Evolutionary conservation across 2,329 filamentous ascomycete genomes (phyloP).

Genomic region (Trichophyton benhamiae): DNA sequence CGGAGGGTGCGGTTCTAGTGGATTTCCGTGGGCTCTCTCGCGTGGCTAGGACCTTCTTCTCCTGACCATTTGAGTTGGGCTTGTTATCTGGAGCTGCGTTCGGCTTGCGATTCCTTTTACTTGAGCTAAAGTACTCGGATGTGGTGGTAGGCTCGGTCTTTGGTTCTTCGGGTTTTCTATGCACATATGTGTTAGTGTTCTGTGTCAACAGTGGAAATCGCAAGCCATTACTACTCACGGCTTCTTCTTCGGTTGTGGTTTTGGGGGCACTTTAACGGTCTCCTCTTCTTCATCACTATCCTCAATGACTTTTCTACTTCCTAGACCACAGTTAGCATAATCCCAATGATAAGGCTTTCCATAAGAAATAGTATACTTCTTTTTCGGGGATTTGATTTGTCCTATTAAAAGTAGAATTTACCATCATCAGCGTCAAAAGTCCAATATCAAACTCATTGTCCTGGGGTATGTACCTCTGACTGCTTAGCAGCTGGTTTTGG

Average conservation of each 20-base stretch:
- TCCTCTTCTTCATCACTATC: constrained; percentile 64
- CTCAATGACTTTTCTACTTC: constrained; percentile 57
- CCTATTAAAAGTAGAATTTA: constrained; percentile 13
- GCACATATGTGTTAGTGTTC: not conserved
- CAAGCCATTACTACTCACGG: constrained; percentile 32
- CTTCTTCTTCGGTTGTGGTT: constrained; percentile 31
- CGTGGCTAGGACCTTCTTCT: constrained; percentile 20
- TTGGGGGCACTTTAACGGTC: constrained; percentile 25
- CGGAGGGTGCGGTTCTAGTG: constrained; percentile 21
- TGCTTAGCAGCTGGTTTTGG: constrained; percentile 33
- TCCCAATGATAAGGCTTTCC: not conserved
- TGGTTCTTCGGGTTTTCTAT: constrained; percentile 38
- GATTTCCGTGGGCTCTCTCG: constrained; percentile 26
- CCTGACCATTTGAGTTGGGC: constrained; percentile 14
- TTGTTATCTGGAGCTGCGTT: constrained; percentile 13
- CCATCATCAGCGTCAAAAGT: constrained; percentile 3
- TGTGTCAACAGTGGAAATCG: not conserved
- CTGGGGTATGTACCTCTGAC: constrained; percentile 25
- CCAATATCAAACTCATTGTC: not conserved
- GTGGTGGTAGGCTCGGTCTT: constrained; percentile 47
- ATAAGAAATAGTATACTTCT: constrained; percentile 22
- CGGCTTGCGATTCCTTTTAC: constrained; percentile 7
- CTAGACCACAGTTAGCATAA: constrained; percentile 17
- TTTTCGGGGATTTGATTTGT: constrained; percentile 21
- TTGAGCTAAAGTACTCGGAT: constrained; percentile 50